Base-by-base conservation (phyloP, 345 rosid genomes). In the Bruguiera sexangula region DNA sequence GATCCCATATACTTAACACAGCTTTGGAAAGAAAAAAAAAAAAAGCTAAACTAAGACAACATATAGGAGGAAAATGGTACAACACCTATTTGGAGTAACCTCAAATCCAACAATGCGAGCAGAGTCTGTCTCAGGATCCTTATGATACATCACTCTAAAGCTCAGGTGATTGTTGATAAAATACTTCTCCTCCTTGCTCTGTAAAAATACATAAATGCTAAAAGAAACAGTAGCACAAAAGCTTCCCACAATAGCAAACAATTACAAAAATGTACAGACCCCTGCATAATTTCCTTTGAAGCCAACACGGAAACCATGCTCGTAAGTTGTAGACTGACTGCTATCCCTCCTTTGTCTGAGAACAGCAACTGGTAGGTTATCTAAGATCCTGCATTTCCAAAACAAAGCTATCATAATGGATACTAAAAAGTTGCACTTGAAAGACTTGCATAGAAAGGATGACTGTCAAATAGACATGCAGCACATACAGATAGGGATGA, bases 351-450 rank as follows among this genome's bases (percentile, higher is more conserved):
- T 87, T 81, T 87, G 89, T 79, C 97, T 88, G 72, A 69, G 92
- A 72, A 94, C 97, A 77, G 98, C 98, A 73, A 94, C 96, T 6
- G 98, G 98, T 81, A 94, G 98, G 79, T 94, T 94, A 83, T 91
- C 98, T 16, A 94, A 84, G 78, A 94, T 94, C 96, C 98, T 94
- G 83, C 72, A 81, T 13, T 78, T 60, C 63, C 78, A 76, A 50
- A 63, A 59, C 27, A 36, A 32, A 65, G 52, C 43, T 62, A 57
- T 72, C 32, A 79, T 43, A 34, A 61, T 18, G 55, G 65, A 57
- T 9, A 62, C 18, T 32, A 39, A 63, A 61, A 8, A 27, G 22
- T 43, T 58, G 6, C 6, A 36, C 30, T 66, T 3, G 46, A 32
- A 60, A 60, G 10, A 11, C 50, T 43, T 43, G 18, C 50, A 13